Evolutionary conservation across 2,329 filamentous ascomycete genomes (phyloP), one percentile per base, ranked within the genome.

Genomic region (Ceratocystiopsis sp.): DNA sequence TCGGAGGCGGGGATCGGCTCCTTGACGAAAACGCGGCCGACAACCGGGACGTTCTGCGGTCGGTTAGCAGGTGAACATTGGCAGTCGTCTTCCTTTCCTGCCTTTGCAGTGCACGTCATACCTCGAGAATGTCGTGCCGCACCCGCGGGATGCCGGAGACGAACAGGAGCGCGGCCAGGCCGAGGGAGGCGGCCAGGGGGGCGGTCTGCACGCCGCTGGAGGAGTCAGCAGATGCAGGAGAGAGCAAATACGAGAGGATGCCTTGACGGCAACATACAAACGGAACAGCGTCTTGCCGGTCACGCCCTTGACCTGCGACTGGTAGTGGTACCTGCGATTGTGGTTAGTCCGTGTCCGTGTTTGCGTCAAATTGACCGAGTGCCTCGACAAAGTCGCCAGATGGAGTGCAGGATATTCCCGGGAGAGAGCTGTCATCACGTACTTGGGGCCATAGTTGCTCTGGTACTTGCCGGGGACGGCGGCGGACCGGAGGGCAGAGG

Each of bases 401-500:
- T 7, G 29, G n/a, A n/a, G n/a, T n/a, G n/a, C n/a, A n/a, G n/a
- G n/a, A n/a, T n/a, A n/a, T n/a, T n/a, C n/a, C n/a, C n/a, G n/a
- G n/a, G n/a, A n/a, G n/a, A n/a, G n/a, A n/a, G n/a, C n/a, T n/a
- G n/a, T 7, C 29, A 32, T 7, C 7, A 32, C 67, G 63, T 73
- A 80, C 76, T 77, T 79, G 42, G 76, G 76, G 57, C 73, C 75
- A 58, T 74, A 78, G 51, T 68, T 64, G 63, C 73, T 78, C 63
- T 69, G 70, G 68, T 76, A 79, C 48, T 58, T 51, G 39, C 59
- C 57, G 49, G 52, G 57, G 49, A 42, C 25, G 25, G 42, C 36
- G 48, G 60, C 55, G 56, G 61, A 59, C 60, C 60, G 63, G 57
- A 62, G 52, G 55, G 63, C 62, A 58, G 64, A 65, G 8, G 21